These are phyloP conservation scores for Acarospora socialis DNA, from an alignment of 2,329 filamentous ascomycete species.

Conservation along the genomic window DNA sequence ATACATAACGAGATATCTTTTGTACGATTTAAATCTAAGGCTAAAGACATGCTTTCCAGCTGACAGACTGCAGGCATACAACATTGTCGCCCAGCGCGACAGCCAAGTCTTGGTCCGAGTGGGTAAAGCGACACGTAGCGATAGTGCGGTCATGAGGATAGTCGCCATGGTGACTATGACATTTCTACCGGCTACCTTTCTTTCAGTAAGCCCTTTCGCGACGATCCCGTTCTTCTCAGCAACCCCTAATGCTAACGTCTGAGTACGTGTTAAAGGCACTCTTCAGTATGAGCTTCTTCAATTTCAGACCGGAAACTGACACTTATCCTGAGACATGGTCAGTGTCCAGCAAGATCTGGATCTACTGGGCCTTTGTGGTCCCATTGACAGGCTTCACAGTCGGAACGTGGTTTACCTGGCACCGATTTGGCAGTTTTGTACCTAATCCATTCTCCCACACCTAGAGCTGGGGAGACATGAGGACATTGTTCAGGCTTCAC, in stretches of 20 bases:
- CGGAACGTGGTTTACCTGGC: too few species aligned
- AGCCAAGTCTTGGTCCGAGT: conserved; percentile 5
- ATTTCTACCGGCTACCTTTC: conserved; percentile 20
- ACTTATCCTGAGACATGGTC: conserved; percentile 14
- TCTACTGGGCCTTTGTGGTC: too few species aligned
- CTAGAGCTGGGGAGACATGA: too few species aligned
- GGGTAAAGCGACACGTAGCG: conserved; percentile 14
- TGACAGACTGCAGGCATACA: conserved; percentile 18
- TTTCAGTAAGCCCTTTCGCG: conserved; percentile 16
- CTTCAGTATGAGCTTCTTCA: conserved; percentile 25
- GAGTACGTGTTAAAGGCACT: too few species aligned
- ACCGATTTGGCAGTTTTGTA: too few species aligned
- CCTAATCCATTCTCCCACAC: too few species aligned
- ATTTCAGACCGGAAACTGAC: conserved; percentile 12
- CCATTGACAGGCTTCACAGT: too few species aligned
- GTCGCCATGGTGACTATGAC: conserved; percentile 18
- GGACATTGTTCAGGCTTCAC: too few species aligned
- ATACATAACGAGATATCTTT: conserved; percentile 24
- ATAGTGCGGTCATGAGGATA: conserved; percentile 21
- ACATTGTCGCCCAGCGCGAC: conserved; percentile 21
- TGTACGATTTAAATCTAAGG: conserved; percentile 10
- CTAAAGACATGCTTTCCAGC: background rate
- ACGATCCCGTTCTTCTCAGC: too few species aligned
- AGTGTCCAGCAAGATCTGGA: too few species aligned
- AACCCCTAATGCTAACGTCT: too few species aligned